These are phyloP conservation scores for Phytophthora macrochlamydospora DNA, from an alignment of 352 stramenopile genomes.

Conservation along the genomic window DNA sequence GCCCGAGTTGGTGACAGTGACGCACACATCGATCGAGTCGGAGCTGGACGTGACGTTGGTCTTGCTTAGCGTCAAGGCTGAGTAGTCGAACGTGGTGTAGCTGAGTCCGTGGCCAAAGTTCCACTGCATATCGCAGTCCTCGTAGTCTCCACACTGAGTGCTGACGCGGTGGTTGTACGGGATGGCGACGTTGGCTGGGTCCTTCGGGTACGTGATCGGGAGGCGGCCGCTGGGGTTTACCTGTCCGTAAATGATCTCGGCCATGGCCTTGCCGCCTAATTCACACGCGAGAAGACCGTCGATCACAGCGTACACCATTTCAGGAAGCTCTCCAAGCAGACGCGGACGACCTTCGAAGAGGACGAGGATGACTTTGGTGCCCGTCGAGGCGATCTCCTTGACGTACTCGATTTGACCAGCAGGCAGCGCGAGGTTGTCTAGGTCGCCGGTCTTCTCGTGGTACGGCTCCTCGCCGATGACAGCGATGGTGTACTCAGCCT, in stretches of 20 bases:
- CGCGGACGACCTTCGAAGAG: constrained; percentile 58
- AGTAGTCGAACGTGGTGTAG: constrained; percentile 6
- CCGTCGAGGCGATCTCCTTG: constrained; percentile 42
- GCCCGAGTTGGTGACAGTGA: background rate
- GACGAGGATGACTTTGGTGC: constrained; percentile 60
- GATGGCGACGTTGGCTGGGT: constrained; percentile 1
- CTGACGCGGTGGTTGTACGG: constrained; percentile 1
- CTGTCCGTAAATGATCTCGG: constrained; percentile 1
- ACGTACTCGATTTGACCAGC: constrained; percentile 17
- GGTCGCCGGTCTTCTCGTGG: constrained; percentile 77
- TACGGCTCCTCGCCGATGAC: constrained; percentile 72
- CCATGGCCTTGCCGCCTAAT: constrained; percentile 2
- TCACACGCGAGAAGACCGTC: background rate
- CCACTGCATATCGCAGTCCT: constrained; percentile 3
- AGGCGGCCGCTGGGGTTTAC: constrained; percentile 1
- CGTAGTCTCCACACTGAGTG: background rate
- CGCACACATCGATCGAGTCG: background rate
- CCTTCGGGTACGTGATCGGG: background rate
- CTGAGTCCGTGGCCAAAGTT: constrained; percentile 1
- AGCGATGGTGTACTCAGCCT: constrained; percentile 53
- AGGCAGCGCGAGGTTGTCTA: constrained; percentile 63
- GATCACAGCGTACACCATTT: constrained; percentile 27
- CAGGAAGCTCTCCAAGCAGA: constrained; percentile 51
- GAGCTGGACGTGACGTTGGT: constrained; percentile 1
- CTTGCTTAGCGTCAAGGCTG: background rate